Conservation (phyloP, 1,139 yeast genomes). For the Pichiaceae sp. region DNA sequence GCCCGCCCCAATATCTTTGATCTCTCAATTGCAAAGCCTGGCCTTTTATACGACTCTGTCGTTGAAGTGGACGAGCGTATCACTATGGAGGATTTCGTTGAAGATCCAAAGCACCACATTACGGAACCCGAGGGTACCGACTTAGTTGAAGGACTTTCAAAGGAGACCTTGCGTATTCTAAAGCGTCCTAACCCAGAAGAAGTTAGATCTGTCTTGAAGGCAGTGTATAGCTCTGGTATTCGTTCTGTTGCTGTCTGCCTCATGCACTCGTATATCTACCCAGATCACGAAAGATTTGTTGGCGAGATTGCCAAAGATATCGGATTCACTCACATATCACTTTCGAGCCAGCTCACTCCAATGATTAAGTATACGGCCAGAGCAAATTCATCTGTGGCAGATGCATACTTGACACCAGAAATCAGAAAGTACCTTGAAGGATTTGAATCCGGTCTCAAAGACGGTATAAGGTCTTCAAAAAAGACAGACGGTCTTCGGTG, state of each 20-base stretch:
- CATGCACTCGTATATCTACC: conserved; percentile 62
- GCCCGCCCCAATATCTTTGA: conserved; percentile 64
- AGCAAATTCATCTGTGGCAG: conserved; percentile 67
- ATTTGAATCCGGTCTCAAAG: conserved; percentile 52
- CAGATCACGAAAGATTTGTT: conserved; percentile 54
- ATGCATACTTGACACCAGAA: conserved; percentile 72
- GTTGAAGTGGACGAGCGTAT: conserved; percentile 66
- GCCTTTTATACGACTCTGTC: conserved; percentile 50
- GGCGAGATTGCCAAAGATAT: conserved; percentile 49
- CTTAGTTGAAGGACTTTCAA: conserved; percentile 27
- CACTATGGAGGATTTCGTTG: conserved; percentile 56
- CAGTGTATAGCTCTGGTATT: conserved; percentile 46
- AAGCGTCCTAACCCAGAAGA: conserved; percentile 36
- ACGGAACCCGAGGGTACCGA: conserved; percentile 23
- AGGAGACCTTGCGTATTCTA: conserved; percentile 53
- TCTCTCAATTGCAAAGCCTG: conserved; percentile 47
- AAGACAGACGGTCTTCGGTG: conserved; percentile 23
- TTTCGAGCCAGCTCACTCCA: conserved; percentile 61
- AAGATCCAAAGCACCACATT: conserved; percentile 45
- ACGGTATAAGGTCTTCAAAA: too few relatives aligned
- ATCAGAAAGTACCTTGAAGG: conserved; percentile 52
- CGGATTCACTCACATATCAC: conserved; percentile 48
- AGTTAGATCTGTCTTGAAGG: conserved; percentile 31
- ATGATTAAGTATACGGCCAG: conserved; percentile 68
- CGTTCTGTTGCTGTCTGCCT: conserved; percentile 61